Evolutionary conservation across 73 alveolate species (phyloP), one percentile per base, ranked within the genome.

Genomic region (Diophrys appendiculata): DNA sequence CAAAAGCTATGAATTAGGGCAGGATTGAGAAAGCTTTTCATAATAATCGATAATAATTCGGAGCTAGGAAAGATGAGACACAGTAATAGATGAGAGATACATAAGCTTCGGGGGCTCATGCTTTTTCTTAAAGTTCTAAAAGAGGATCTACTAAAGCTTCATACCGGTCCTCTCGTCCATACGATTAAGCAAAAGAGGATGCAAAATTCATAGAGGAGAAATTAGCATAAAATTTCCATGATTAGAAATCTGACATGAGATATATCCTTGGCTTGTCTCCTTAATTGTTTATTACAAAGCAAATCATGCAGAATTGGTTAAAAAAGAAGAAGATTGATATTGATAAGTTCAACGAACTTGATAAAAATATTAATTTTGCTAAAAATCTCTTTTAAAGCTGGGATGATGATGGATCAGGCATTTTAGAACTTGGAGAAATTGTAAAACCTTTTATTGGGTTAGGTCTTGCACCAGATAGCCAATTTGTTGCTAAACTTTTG

Each of bases 321-420:
- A 67, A 67, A 24, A 67, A 67, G 5, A 67, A 31, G 31, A 31
- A 31, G 54, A 67, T 67, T 3, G 75, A 29, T 3, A 54, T 23
- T 3, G 31, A 18, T 31, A 67, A 67, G 24, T 29, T 67, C 43
- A 67, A 25, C 54, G 31, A 31, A 23, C 26, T 25, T 1, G 52
- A 23, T 3, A 67, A 67, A 54, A 67, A 67, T 29, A 3, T 83
- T 0, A 81, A 83, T 65, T 75, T 83, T 52, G 91, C 91, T 13
- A 74, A 71, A 77, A 71, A 83, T 53, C 84, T 83, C 5, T 83
- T 83, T 73, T 29, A 75, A 3, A 65, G 86, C 5, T 83, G 91
- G 91, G 91, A 83, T 67, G 91, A 74, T 54, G 91, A 83, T 52
- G 91, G 91, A 18, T 33, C 77, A 32, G 60, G 60, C 5, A 73